Conservation (phyloP, 2,329 filamentous ascomycete species). For the Xylaria sp. region DNA sequence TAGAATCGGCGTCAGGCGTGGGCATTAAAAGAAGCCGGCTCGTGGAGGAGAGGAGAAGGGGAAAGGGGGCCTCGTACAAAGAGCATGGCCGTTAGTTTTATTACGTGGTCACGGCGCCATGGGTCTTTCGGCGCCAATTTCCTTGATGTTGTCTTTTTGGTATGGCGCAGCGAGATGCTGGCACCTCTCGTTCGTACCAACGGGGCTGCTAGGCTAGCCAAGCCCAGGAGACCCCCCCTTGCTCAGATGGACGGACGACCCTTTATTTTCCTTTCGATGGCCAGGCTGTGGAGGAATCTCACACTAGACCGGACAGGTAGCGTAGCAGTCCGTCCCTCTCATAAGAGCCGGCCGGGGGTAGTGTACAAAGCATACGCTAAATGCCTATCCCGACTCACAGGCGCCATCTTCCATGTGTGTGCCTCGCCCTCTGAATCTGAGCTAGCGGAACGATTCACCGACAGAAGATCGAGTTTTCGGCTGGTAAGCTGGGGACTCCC, state of each 20-base stretch:
- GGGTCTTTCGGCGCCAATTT: conserved; percentile 37
- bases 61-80: conserved; percentile 44
- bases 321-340: conserved; percentile 7
- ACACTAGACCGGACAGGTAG: neutral
- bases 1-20: conserved; percentile 57
- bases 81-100: conserved; percentile 49
- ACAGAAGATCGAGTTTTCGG: neutral
- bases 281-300: neutral
- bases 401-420: neutral
- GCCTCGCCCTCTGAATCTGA: neutral
- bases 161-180: conserved; percentile 21
- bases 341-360: conserved; percentile 15
- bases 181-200: conserved; percentile 20
- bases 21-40: conserved; percentile 54
- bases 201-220: conserved; percentile 19
- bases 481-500: neutral
- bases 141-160: conserved; percentile 32
- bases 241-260: neutral
- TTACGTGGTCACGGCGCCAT: conserved; percentile 43
- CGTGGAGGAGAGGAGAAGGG: conserved; percentile 49
- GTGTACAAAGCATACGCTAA: conserved; percentile 10
- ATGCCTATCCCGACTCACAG: no score
- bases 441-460: neutral
- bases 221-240: conserved; percentile 19
- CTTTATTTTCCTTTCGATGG: neutral